These are phyloP conservation scores for Calocybe gangraenosa DNA, from an alignment of 768 basidiomycete genomes.

Conservation along the genomic window DNA sequence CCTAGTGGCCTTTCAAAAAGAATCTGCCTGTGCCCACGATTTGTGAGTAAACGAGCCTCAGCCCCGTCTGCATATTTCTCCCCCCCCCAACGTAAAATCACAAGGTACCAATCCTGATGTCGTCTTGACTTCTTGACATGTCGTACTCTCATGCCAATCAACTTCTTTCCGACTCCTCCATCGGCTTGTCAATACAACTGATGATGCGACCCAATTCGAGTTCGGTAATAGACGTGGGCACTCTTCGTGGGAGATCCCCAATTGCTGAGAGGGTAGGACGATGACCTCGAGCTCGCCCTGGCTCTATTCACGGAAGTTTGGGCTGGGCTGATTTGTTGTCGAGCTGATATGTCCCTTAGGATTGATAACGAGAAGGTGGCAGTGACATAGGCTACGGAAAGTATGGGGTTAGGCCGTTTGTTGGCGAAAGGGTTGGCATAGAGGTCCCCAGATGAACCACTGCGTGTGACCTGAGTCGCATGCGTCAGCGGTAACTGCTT, in stretches of 20 bases:
- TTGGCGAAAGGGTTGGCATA: constrained; percentile 11
- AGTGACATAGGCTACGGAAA: constrained; percentile 47
- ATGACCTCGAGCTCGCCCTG: constrained; percentile 31
- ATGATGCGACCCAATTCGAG: constrained; percentile 42
- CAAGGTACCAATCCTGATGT: too few species aligned
- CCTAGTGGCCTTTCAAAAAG: too few species aligned
- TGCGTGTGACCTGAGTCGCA: constrained; percentile 9
- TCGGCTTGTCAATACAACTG: too few species aligned
- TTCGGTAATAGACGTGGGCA: constrained; percentile 53
- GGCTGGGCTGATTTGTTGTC: constrained; percentile 13
- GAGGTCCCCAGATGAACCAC: constrained; percentile 9
- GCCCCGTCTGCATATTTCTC: too few species aligned
- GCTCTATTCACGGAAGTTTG: constrained; percentile 45
- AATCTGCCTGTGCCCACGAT: too few species aligned
- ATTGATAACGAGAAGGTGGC: constrained; percentile 37
- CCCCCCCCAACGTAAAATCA: too few species aligned
- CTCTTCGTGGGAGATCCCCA: constrained; percentile 52
- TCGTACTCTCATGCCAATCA: too few species aligned
- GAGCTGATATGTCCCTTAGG: constrained; percentile 15
- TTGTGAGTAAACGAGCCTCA: too few species aligned
- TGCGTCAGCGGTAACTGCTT: constrained; percentile 28
- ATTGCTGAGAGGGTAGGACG: constrained; percentile 29
- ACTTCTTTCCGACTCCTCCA: too few species aligned
- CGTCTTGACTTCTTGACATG: too few species aligned
- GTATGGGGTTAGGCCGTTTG: constrained; percentile 20